Conservation (phyloP, 768 basidiomycete genomes). For the Suillus hirtellus region DNA sequence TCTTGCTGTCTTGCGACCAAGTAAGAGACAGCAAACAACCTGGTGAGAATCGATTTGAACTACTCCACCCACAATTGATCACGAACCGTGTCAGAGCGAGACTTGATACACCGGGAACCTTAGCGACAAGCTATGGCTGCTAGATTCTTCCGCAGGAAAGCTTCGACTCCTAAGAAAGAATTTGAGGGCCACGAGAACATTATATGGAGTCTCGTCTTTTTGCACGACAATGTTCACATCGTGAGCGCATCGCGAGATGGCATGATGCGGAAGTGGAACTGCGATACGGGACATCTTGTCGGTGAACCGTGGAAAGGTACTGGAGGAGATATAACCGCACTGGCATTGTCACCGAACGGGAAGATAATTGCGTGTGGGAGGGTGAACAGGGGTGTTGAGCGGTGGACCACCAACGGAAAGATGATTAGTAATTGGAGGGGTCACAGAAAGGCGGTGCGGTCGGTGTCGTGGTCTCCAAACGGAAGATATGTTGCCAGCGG, state of each 20-base stretch:
- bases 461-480: not conserved
- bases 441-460: not conserved
- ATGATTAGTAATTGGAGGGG: not conserved
- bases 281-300: not conserved
- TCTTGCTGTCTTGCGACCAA: not conserved
- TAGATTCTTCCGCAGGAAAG: not conserved
- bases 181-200: not conserved
- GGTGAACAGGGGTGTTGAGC: not conserved
- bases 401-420: not conserved
- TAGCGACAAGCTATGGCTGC: not conserved
- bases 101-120: not conserved
- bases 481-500: not conserved
- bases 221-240: conserved; percentile 1
- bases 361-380: not conserved
- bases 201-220: not conserved
- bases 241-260: not conserved
- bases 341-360: not conserved
- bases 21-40: not conserved
- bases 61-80: not conserved
- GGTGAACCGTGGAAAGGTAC: not conserved
- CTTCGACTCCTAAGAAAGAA: not conserved
- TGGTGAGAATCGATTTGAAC: not conserved
- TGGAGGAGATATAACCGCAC: not conserved
- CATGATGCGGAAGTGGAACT: not conserved
- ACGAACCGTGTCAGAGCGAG: not conserved